Base-by-base conservation (phyloP, 306 rosid species). In the Castanea mollissima region DNA sequence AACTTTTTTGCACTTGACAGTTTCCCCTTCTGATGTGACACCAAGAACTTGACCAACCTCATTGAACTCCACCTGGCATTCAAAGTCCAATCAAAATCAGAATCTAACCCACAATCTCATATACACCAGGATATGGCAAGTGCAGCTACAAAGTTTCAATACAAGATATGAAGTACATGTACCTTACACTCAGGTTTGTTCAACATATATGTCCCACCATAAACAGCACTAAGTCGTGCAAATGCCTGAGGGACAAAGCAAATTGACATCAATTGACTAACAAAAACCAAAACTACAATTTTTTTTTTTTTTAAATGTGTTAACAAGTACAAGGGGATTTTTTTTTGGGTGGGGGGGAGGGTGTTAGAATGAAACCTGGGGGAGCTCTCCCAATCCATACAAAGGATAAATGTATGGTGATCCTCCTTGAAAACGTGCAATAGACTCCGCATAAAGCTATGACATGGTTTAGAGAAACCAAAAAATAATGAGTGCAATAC, bases 181-280 rank as follows among this genome's bases (percentile, higher is more conserved):
- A 95, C 99, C 99, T 91, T 92, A 90, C 99, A 95, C 81, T 95
- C 97, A 71, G 99, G 99, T 82, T 95, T 95, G 67, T 92, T 95
- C 85, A 95, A 87, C 99, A 95, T 95, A 80, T 91, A 92, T 69
- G 99, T 95, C 74, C 99, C 99, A 80, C 99, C 99, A 80, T 94
- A 94, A 74, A 94, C 99, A 67, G 99, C 99, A 84, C 99, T 94
- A 54, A 94, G 98, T 69, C 99, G 90, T 55, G 99, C 99, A 92
- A 95, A 95, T 81, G 89, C 99, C 99, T 95, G 80, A 21, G 57
- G 65, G 9, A 64, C 27, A 29, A 75, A 73, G 12, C 11, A 38
- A 68, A 13, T 55, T 4, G n/a, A 56, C 27, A 16, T 67, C 51
- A 60, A 51, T 34, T 56, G 49, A 49, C 5, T 19, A 74, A 81